Percentiles rank a stretch among this genome's conserved stretches.
phyloP scores from a whole-genome alignment of 345 rosid genomes.

The Syzygium jambos region DNA sequence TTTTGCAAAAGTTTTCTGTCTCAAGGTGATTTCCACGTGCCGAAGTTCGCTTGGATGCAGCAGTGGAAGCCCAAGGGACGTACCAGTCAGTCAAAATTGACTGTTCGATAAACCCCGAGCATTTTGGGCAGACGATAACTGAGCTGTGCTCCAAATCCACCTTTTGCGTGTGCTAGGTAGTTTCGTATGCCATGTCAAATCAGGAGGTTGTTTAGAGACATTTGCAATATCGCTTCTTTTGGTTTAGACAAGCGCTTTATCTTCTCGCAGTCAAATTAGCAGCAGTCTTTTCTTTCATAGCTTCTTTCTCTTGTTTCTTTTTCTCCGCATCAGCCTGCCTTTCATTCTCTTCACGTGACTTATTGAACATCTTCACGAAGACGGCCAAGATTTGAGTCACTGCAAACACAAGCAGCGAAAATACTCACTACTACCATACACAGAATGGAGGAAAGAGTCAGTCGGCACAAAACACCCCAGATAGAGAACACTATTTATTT shows the following conservation, averaged over 20 bases:
- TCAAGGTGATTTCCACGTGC: background rate
- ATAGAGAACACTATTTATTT: background rate
- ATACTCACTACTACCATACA: background rate
- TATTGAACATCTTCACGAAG: conserved; percentile 76
- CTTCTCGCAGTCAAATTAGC: conserved; percentile 23
- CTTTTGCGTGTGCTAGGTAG: background rate
- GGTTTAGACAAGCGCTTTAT: conserved; percentile 8
- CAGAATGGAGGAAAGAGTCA: background rate
- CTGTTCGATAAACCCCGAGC: background rate
- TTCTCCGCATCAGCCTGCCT: conserved; percentile 80
- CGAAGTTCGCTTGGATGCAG: background rate
- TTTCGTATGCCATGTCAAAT: conserved; percentile 1
- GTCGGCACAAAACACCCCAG: background rate
- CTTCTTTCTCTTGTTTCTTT: conserved; percentile 88
- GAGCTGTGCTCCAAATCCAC: background rate
- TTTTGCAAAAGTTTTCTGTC: background rate
- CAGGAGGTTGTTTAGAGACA: background rate
- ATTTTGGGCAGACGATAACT: background rate
- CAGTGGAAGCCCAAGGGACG: background rate
- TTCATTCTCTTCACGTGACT: conserved; percentile 78
- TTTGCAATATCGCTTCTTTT: background rate
- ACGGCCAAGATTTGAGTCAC: conserved; percentile 79
- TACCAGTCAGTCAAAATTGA: background rate
- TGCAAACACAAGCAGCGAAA: conserved; percentile 22
- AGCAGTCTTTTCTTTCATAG: conserved; percentile 53